phyloP scores from a whole-genome alignment of 2,329 filamentous ascomycete species.

The Verticillium tricorpus region DNA sequence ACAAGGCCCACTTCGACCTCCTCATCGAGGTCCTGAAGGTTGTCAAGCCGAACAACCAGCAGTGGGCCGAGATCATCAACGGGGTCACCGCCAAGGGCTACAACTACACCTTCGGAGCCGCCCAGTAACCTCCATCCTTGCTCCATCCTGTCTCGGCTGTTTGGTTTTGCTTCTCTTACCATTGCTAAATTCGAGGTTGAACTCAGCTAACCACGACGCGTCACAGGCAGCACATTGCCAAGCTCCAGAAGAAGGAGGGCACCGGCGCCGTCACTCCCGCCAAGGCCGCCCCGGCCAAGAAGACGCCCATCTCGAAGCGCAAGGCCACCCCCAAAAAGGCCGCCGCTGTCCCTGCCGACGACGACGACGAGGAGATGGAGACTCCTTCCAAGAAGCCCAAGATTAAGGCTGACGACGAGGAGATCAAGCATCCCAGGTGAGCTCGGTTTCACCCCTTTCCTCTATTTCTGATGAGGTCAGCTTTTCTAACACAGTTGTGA shows the following conservation, averaged over 20 bases:
- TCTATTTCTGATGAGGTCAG: neutral
- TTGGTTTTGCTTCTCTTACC: neutral
- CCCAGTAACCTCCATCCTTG: conserved; percentile 28
- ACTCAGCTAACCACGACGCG: conserved; percentile 8
- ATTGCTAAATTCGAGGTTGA: neutral
- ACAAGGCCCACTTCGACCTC: conserved; percentile 31
- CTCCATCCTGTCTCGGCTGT: neutral
- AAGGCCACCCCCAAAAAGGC: conserved; percentile 16
- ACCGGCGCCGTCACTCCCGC: conserved; percentile 21
- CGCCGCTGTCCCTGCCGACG: conserved; percentile 4
- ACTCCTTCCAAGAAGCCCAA: conserved; percentile 5
- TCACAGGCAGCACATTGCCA: conserved; percentile 41
- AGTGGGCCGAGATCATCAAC: conserved; percentile 25
- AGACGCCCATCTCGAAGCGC: conserved; percentile 13
- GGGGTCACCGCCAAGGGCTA: conserved; percentile 30
- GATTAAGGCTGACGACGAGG: conserved; percentile 15
- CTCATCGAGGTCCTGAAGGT: conserved; percentile 31
- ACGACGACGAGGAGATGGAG: neutral
- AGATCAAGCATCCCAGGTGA: conserved; percentile 14
- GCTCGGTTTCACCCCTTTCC: neutral
- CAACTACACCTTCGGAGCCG: conserved; percentile 31
- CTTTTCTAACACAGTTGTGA: neutral
- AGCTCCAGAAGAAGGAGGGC: conserved; percentile 29
- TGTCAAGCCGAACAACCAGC: conserved; percentile 26
- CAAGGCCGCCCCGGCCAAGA: conserved; percentile 11